Evolutionary conservation across 2,329 filamentous ascomycete genomes (phyloP).

Genomic region (Chaetomium globosum): DNA sequence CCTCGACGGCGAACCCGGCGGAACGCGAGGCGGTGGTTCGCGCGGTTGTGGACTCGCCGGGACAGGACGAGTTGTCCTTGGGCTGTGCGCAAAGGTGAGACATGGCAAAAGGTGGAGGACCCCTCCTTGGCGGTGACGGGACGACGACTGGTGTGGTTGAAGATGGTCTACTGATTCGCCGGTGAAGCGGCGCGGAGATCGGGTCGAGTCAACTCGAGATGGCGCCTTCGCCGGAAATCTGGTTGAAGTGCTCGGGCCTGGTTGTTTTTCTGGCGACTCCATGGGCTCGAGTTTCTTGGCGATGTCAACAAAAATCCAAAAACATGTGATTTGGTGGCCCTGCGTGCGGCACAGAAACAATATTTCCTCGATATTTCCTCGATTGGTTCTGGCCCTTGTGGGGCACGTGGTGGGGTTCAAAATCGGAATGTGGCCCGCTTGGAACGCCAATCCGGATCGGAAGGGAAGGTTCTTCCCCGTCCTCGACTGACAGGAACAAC

Average conservation of each 20-base stretch:
- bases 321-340: too few relatives aligned
- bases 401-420: background rate
- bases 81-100: background rate
- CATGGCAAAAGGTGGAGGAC: background rate
- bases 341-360: background rate
- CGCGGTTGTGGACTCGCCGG: background rate
- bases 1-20: background rate
- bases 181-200: background rate
- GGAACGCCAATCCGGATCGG: background rate
- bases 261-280: background rate
- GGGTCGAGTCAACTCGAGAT: background rate
- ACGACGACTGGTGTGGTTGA: background rate
- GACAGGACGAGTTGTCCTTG: background rate
- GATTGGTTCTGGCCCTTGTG: background rate
- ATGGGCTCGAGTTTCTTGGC: background rate
- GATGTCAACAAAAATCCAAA: background rate
- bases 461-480: background rate
- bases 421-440: background rate
- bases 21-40: background rate
- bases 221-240: background rate
- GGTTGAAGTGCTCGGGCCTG: background rate
- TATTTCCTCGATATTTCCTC: background rate
- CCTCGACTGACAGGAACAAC: background rate
- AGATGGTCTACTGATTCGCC: background rate
- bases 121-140: background rate